Percentiles rank a stretch among this genome's conserved stretches.
phyloP scores from a whole-genome alignment of 305 asterid genomes.

The Petunia hybrid region DNA sequence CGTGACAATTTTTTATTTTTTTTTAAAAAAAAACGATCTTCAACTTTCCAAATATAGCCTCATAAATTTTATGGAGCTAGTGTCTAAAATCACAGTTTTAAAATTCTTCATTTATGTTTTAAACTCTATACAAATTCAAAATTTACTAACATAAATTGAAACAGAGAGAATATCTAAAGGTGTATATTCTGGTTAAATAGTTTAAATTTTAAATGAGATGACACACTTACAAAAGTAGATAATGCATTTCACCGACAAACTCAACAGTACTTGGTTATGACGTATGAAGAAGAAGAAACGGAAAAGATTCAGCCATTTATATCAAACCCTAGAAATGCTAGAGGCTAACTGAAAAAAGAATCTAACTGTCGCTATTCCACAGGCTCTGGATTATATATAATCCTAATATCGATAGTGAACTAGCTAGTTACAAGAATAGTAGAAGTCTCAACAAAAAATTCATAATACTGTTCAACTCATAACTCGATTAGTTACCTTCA shows the following conservation, averaged over 20 bases:
- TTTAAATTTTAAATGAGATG: too few relatives aligned
- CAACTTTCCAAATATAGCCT: too few relatives aligned
- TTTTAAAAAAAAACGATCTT: too few relatives aligned
- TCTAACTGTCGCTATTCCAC: neutral
- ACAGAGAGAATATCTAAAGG: neutral
- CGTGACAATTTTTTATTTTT: too few relatives aligned
- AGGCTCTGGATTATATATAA: neutral
- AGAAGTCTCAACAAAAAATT: neutral
- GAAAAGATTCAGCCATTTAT: neutral
- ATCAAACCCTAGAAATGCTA: slow-evolving; percentile 12
- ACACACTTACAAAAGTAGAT: neutral
- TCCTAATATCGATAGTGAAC: neutral
- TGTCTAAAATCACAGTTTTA: too few relatives aligned
- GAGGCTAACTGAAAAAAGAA: neutral
- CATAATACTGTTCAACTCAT: neutral
- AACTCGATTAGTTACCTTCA: neutral
- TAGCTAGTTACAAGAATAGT: too few relatives aligned
- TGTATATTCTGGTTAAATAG: too few relatives aligned
- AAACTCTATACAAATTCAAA: too few relatives aligned
- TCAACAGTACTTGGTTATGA: too few relatives aligned
- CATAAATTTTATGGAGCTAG: too few relatives aligned
- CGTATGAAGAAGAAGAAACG: neutral
- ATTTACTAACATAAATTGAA: too few relatives aligned
- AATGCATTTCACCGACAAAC: neutral
- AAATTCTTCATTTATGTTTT: too few relatives aligned